phyloP scores from a whole-genome alignment of 2,329 filamentous ascomycete genomes.

The Trichothecium roseum region DNA sequence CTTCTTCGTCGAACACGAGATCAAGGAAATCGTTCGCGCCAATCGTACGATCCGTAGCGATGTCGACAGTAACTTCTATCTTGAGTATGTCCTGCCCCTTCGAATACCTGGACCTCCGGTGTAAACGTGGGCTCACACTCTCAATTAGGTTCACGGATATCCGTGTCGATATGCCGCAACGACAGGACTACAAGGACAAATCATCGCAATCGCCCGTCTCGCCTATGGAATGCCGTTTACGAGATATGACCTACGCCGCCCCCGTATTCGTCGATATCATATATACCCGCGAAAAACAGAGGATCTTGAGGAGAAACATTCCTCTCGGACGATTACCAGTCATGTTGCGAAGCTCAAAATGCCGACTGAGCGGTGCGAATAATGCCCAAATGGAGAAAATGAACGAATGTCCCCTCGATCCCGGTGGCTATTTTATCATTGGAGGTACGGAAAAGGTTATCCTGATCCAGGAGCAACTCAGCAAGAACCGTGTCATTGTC shows the following conservation, averaged over 20 bases:
- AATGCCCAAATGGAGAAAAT: slow-evolving; percentile 83
- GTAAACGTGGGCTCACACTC: neutral
- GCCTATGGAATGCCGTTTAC: slow-evolving; percentile 89
- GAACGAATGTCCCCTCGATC: slow-evolving; percentile 92
- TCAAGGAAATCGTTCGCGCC: slow-evolving; percentile 92
- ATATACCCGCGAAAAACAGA: slow-evolving; percentile 73
- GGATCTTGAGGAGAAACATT: slow-evolving; percentile 64
- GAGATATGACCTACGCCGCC: slow-evolving; percentile 96
- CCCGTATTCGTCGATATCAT: slow-evolving; percentile 89
- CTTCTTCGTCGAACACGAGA: slow-evolving; percentile 91
- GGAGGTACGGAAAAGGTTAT: slow-evolving; percentile 98
- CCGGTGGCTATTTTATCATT: slow-evolving; percentile 96
- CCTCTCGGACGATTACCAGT: slow-evolving; percentile 86
- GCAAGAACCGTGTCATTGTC: slow-evolving; percentile 98
- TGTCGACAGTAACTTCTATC: slow-evolving; percentile 84
- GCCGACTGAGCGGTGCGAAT: slow-evolving; percentile 71
- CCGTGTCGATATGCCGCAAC: slow-evolving; percentile 70
- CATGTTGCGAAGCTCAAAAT: slow-evolving; percentile 95
- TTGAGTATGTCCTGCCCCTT: slow-evolving; percentile 42
- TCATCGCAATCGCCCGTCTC: slow-evolving; percentile 67
- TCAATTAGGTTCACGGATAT: slow-evolving; percentile 65
- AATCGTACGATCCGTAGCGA: slow-evolving; percentile 86
- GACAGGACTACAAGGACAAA: slow-evolving; percentile 63
- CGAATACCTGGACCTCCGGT: neutral
- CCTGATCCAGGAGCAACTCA: slow-evolving; percentile 93